Evolutionary conservation across 2,329 filamentous ascomycete species (phyloP).

Genomic region (Colletotrichum ledebouriae): DNA sequence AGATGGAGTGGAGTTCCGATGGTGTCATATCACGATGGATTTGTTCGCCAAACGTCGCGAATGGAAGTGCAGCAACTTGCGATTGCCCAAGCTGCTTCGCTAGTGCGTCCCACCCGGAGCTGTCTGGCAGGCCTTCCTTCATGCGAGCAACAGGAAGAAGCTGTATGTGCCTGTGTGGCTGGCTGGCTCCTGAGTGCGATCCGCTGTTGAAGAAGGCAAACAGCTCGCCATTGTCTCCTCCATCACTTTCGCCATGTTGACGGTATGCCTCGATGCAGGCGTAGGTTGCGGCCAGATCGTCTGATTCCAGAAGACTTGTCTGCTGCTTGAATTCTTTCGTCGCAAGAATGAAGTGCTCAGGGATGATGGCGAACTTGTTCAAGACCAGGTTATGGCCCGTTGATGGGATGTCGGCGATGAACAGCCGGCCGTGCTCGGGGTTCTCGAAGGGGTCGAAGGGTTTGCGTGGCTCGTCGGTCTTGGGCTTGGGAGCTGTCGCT

Average conservation of each 20-base stretch:
- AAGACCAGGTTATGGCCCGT: constrained; percentile 73
- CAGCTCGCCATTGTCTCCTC: constrained; percentile 54
- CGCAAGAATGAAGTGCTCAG: constrained; percentile 78
- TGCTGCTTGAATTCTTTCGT: constrained; percentile 75
- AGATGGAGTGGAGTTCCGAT: constrained; percentile 56
- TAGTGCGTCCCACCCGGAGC: constrained; percentile 63
- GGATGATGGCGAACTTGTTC: constrained; percentile 81
- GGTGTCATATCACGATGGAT: constrained; percentile 53
- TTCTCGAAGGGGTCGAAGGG: constrained; percentile 75
- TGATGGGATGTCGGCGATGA: constrained; percentile 64
- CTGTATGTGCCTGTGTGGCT: constrained; percentile 80
- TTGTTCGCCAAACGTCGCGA: constrained; percentile 58
- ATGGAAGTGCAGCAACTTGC: constrained; percentile 52
- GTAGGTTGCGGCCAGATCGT: constrained; percentile 72
- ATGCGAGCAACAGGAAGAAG: constrained; percentile 76
- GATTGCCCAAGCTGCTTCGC: constrained; percentile 54
- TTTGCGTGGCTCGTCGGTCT: constrained; percentile 50
- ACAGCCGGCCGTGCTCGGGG: constrained; percentile 66
- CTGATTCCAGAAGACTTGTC: constrained; percentile 70
- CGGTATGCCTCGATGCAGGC: constrained; percentile 72
- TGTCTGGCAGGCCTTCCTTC: constrained; percentile 62
- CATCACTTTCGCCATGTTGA: constrained; percentile 45
- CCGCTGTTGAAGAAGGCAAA: constrained; percentile 81
- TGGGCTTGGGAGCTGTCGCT: constrained; percentile 64
- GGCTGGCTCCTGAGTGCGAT: constrained; percentile 76